Base-by-base conservation (phyloP, 352 stramenopile species). In the Phytophthora pluvialis region DNA sequence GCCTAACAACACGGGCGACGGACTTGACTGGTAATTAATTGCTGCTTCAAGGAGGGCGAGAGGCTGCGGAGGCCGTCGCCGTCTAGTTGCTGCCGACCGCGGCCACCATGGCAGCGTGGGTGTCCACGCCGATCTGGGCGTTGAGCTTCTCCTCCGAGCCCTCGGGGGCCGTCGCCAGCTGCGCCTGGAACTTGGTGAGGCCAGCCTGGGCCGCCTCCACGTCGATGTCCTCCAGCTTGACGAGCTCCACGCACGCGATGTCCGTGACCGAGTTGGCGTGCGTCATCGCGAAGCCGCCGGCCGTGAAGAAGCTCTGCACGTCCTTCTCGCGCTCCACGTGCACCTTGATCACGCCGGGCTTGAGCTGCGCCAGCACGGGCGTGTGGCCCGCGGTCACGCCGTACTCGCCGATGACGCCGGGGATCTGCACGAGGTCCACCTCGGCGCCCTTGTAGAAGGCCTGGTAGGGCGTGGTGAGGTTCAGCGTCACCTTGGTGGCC, bases 181-280 rank as follows among this genome's bases (percentile, higher is more conserved):
- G 83, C 33, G 77, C 72, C 81, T 98, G 98, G 78, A 95, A 97
- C 64, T 97, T 93, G 70, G 91, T 90, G 50, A 97, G 95, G 38
- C 93, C 91, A 21, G 86, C 85, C 61, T 95, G 80, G 16, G 98
- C 91, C 52, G 89, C 93, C 31, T 79, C 72, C 25, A 77, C 57
- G 79, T 99, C 97, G 59, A 99, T 88, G 75, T 99, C 97, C 67
- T 99, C 95, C 40, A 99, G 64, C 75, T 98, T 98, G 62, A 98
- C 92, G 53, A 98, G 91, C 78, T 99, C 97, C 45, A 97, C 95
- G 74, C 94, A 98, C 32, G 97, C 82, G 75, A 99, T 98, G 80
- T 99, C 97, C 46, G 97, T 99, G 45, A 93, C 81, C 55, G 94
- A 99, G 78, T 98, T 95, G 52, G 88, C 88, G 80, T 99, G 96